A percentile compares a stretch with the other conserved stretches of the same genome.
Evolutionary conservation across 2,329 filamentous ascomycete species (phyloP).

Genomic region (Xylaria sp.): DNA sequence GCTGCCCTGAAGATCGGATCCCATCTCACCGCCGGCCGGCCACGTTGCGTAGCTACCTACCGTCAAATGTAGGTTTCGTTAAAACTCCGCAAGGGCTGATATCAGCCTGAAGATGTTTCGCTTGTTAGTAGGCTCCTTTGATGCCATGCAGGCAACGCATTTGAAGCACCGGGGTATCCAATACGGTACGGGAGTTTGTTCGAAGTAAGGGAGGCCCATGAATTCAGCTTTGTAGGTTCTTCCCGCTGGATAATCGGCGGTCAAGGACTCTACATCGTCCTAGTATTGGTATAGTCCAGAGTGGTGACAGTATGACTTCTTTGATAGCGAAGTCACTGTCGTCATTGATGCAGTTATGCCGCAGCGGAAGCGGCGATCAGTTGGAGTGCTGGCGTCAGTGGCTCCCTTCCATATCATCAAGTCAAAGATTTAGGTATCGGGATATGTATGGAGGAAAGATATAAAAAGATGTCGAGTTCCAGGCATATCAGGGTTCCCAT

Average conservation of each 20-base stretch:
- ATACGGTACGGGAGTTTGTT: neutral
- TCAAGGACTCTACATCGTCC: neutral
- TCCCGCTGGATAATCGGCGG: neutral
- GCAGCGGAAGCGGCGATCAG: conserved; percentile 1
- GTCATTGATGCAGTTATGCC: conserved; percentile 22
- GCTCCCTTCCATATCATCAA: neutral
- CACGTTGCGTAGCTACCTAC: neutral
- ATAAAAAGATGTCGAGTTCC: conserved; percentile 14
- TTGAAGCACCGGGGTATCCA: neutral
- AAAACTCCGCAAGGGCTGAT: neutral
- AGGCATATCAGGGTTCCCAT: too few species aligned
- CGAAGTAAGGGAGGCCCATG: neutral
- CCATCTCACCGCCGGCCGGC: neutral
- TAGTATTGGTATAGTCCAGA: conserved; percentile 4
- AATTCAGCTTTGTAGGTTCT: neutral
- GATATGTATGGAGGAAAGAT: neutral
- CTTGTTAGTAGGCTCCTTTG: too few species aligned
- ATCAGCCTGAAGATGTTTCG: neutral
- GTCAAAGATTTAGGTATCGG: neutral
- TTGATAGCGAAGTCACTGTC: conserved; percentile 16
- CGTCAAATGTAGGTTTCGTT: neutral
- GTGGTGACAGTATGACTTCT: conserved; percentile 19
- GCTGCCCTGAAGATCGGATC: neutral
- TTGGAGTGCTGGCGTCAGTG: neutral
- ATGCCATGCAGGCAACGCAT: too few species aligned